Base-by-base conservation (phyloP, 208 protist species). In the Wallacemonas sp. region DNA sequence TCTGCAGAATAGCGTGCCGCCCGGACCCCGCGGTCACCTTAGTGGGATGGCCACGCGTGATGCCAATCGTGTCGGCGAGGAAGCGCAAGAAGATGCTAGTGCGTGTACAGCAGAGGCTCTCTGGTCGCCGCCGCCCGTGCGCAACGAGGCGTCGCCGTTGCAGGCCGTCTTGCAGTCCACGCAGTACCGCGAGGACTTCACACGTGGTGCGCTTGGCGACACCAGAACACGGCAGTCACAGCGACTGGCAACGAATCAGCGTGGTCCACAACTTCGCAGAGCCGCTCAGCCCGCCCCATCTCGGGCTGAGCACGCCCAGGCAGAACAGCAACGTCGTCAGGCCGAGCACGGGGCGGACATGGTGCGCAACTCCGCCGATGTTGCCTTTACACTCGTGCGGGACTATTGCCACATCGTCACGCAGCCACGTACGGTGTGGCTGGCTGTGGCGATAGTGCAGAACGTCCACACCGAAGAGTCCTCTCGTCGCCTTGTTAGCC, bases 391-490 rank as follows among this genome's bases (percentile, higher is more conserved):
- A 0, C 59, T 86, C 17, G 88, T 91, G 45, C 59, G 51, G 19
- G 72, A 70, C 51, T 79, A 63, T 21, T 59, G 70, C 11, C 74
- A 88, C 51, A 64, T 78, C 36, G 79, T 91, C 27, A 62, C 56
- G 15, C 66, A 61, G 4, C 53, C 68, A 22, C 55, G 65, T 11
- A 92, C 86, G 31, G 80, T 87, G 39, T 67, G 45, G 64, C 34
- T 73, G 2, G 72, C 82, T 64, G 63, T 80, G n/a, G n/a, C 45
- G 1, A 49, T 88, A 30, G 70, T 92, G 56, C 33, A 34, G 6
- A 55, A 71, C 27, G 70, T 39, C 17, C 51, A 58, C 51, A 58
- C 14, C 9, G 30, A 26, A 2, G 51, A 34, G 28, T 41, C 30
- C 30, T 11, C 36, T 3, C 56, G 56, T 4, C 41, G 56, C 12